Evolutionary conservation across 768 basidiomycete genomes (phyloP), one percentile per base, ranked within the genome.

Genomic region (Amanita subjunquillea): DNA sequence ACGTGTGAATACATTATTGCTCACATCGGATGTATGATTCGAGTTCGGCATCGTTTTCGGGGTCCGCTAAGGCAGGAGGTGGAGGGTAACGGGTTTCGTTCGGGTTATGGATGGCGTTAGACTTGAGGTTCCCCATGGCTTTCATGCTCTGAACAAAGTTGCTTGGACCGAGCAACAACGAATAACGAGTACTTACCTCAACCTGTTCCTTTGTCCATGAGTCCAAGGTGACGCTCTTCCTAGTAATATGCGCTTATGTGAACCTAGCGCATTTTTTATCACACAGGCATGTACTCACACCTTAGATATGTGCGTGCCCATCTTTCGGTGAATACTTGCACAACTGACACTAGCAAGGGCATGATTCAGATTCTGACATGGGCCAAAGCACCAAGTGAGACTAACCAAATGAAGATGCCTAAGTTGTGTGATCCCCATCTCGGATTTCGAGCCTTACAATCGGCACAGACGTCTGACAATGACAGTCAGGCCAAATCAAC

Each of bases 251-350:
- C 13, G 27, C 2, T 3, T 39, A 36, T 36, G 44, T 20, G 17
- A 36, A 39, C 13, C 41, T 6, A 43, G 13, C 41, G 13, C 13
- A 29, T 39, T 32, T 13, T 39, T 38, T n/a, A 29, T n/a, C 12
- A 12, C 25, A 36, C 3, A 12, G 6, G n/a, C 27, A 41, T 25
- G 23, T 29, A 74, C 80, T 63, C 73, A 93, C 91, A 97, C 89
- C 80, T 96, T 93, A 0, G 87, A 82, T 58, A 92, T 75, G 65
- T 97, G 94, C 4, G 91, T 94, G 2, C 94, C 94, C 54, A 97
- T 84, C 72, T 94, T 95, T 50, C 94, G 79, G 70, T 97, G 94
- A 48, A 95, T 81, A 54, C 87, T 86, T 13, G 94, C 94, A 63
- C 94, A 97, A 58, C 78, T 80, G 40, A 91, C 75, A 60, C 92